phyloP scores from a whole-genome alignment of 148 eudicot genomes.

The Chenopodium formosanum region DNA sequence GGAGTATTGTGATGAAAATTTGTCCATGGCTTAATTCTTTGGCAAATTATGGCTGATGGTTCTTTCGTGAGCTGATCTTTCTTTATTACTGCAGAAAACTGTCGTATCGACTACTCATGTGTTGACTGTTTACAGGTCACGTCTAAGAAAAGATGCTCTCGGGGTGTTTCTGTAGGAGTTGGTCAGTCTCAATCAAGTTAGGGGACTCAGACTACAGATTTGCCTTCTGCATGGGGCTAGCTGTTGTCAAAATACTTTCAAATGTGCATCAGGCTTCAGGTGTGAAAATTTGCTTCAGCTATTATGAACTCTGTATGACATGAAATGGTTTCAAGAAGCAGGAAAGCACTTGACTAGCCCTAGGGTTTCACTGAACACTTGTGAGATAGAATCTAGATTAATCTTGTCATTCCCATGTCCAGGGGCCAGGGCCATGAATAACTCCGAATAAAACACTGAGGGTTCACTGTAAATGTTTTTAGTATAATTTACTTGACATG shows the following conservation, averaged over 20 bases:
- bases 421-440: neutral
- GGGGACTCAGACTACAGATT: neutral
- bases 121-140: constrained; percentile 32
- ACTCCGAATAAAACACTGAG: neutral
- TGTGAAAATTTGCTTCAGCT: neutral
- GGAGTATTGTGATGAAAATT: neutral
- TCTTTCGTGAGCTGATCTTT: neutral
- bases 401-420: neutral
- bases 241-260: neutral
- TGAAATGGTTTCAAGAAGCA: neutral
- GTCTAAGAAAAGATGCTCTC: constrained; percentile 65
- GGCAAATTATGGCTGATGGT: neutral
- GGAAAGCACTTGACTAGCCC: neutral
- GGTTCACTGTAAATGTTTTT: constrained; percentile 18
- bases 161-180: constrained; percentile 51
- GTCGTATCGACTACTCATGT: neutral
- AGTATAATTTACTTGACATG: constrained; percentile 1
- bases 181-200: constrained; percentile 32
- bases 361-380: neutral
- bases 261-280: neutral
- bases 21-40: neutral
- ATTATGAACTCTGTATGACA: constrained; percentile 1
- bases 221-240: constrained; percentile 1
- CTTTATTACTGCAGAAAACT: constrained; percentile 4
- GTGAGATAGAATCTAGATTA: neutral